Conservation (phyloP, 208 protist genomes). For the Entamoeba invadens region DNA sequence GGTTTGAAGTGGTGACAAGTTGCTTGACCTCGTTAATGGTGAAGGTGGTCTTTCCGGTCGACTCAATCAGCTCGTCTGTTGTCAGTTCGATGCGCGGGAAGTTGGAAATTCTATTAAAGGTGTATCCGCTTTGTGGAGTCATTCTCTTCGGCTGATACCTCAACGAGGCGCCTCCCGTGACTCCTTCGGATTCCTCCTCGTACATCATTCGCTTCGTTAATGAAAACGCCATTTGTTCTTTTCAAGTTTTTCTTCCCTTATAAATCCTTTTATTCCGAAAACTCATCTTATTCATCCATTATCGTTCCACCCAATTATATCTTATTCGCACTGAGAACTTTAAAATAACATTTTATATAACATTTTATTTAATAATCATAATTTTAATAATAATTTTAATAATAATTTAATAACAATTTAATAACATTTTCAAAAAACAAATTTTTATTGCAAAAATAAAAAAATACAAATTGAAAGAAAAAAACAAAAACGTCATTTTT, state of each 20-base stretch:
- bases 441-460: too few species aligned
- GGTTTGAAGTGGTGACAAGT: not conserved
- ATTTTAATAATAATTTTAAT: too few species aligned
- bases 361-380: too few species aligned
- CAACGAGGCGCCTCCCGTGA: not conserved
- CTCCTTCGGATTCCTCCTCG: not conserved
- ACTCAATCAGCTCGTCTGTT: not conserved
- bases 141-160: not conserved
- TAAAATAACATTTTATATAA: too few species aligned
- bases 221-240: not conserved
- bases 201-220: not conserved
- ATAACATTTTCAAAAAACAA: too few species aligned
- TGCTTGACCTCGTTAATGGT: not conserved
- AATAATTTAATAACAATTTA: too few species aligned
- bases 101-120: not conserved
- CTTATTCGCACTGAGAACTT: too few species aligned
- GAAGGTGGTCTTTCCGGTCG: not conserved
- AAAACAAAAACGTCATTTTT: too few species aligned
- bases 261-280: not conserved
- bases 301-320: too few species aligned
- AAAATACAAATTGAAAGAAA: too few species aligned
- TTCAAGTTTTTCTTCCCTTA: not conserved
- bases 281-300: not conserved
- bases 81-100: not conserved
- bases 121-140: not conserved